Base-by-base conservation (phyloP, 2,329 filamentous ascomycete genomes). In the Magnaporthiopsis rhizophila region DNA sequence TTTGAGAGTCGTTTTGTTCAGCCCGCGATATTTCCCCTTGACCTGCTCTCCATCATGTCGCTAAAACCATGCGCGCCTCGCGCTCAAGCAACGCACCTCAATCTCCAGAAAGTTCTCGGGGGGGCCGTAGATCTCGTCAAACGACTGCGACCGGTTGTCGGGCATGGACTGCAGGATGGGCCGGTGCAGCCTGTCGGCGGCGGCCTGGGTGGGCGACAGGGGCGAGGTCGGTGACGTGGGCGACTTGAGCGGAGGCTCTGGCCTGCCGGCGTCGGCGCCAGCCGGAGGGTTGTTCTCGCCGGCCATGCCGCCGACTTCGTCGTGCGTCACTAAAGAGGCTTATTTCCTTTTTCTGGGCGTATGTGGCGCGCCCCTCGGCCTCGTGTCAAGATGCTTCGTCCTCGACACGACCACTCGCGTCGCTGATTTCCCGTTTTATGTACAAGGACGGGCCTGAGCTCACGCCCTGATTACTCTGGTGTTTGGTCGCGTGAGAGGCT, bases 31-130 rank as follows among this genome's bases (percentile, higher is more conserved):
- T 36, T 12, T 3, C 8, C 12, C 12, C n/a, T n/a, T n/a, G n/a
- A n/a, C n/a, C n/a, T 21, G 13, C 28, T 30, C 15, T 45, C 38
- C 15, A 2, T 45, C 38, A 45, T 15, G 38, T 7, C 38, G 5
- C 15, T 15, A 58, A 61, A 59, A n/a, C 62, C 57, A 74, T 79
- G 65, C 15, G 15, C 38, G 38, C 38, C n/a, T 15, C 38, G 38
- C 38, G 18, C 34, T 36, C 34, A 12, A 12, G 34, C 34, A 36
- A 36, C 34, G 36, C 76, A 95, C 93, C 83, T 99, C 95, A 68
- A 99, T 97, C 82, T 99, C 95, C 64, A 99, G 86, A 75, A 98
- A 97, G 82, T 99, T 99, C 83, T 99, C 95, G 7, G 95, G 95
- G 61, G 94, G 92, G 18, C 93, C 95, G 78, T 99, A 99, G 76